Evolutionary conservation across 371 early-diverging fungal genomes (phyloP).

Genomic region (Dichotomocladium elegans): DNA sequence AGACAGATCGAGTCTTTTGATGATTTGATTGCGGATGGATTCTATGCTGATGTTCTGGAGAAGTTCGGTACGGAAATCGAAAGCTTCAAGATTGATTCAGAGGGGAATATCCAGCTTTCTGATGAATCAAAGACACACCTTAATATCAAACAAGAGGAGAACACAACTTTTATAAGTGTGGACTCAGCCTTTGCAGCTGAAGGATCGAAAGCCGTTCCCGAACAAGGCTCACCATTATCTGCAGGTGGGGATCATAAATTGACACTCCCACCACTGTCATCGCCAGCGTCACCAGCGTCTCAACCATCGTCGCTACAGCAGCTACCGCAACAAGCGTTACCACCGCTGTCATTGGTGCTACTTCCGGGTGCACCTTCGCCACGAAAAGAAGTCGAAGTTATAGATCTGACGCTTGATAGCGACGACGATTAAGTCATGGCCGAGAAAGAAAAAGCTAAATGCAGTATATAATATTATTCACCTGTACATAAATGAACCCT

Average conservation of each 20-base stretch:
- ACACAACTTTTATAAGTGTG: too few relatives aligned
- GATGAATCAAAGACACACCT: conserved; percentile 48
- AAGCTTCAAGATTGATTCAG: conserved; percentile 57
- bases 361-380: too few relatives aligned
- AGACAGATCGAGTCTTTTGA: conserved; percentile 48
- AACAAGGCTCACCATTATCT: conserved; percentile 14
- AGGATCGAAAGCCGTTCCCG: conserved; percentile 12
- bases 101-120: conserved; percentile 51
- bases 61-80: conserved; percentile 46
- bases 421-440: background rate
- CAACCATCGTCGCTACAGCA: too few relatives aligned
- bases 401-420: background rate
- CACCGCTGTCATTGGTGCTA: too few relatives aligned
- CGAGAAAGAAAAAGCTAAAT: background rate
- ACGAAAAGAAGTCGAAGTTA: background rate
- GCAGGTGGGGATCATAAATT: too few relatives aligned
- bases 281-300: too few relatives aligned
- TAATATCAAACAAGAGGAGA: conserved; percentile 8
- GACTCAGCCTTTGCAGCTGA: background rate
- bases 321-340: too few relatives aligned
- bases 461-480: background rate
- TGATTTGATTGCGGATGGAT: conserved; percentile 64
- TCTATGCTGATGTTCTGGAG: conserved; percentile 60
- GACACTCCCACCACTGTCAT: too few relatives aligned
- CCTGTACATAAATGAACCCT: background rate